Conservation (phyloP, 768 basidiomycete species). For the Mrakia blollopis region DNA sequence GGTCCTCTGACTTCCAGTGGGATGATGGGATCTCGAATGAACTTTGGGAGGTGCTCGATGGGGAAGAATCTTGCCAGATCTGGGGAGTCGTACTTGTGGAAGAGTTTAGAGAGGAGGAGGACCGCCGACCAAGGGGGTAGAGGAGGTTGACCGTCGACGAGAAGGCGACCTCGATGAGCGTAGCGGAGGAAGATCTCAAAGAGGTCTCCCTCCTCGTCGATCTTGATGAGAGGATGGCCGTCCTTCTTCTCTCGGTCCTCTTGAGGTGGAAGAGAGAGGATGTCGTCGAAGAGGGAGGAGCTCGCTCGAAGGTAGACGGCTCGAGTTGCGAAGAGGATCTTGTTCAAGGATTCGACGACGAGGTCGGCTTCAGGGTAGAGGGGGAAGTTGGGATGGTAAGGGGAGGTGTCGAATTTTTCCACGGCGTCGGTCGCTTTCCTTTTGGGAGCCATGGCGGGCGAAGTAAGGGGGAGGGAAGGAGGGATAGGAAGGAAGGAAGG, state of each 20-base stretch:
- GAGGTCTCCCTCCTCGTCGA: not conserved
- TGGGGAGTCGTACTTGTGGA: conserved; percentile 1
- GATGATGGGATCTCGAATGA: not conserved
- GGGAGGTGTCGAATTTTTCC: not conserved
- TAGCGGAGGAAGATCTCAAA: not conserved
- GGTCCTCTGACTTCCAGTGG: not conserved
- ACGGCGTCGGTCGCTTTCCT: no score
- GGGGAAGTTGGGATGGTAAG: not conserved
- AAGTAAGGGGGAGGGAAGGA: no score
- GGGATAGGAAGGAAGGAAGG: no score
- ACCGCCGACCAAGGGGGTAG: not conserved
- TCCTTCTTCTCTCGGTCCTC: not conserved
- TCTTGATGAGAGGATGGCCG: not conserved
- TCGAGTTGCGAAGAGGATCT: not conserved
- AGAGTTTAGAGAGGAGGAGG: not conserved
- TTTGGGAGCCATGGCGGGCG: no score
- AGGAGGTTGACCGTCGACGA: not conserved
- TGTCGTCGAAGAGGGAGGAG: not conserved
- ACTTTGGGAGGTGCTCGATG: not conserved
- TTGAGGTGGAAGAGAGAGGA: not conserved
- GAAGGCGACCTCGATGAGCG: not conserved
- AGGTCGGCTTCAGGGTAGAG: not conserved
- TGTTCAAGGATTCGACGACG: not conserved
- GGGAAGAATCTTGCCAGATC: not conserved
- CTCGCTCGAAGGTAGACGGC: not conserved